These are phyloP conservation scores for Zygosaccharomyces siamensis DNA, from an alignment of 805 yeast species.

Conservation along the genomic window DNA sequence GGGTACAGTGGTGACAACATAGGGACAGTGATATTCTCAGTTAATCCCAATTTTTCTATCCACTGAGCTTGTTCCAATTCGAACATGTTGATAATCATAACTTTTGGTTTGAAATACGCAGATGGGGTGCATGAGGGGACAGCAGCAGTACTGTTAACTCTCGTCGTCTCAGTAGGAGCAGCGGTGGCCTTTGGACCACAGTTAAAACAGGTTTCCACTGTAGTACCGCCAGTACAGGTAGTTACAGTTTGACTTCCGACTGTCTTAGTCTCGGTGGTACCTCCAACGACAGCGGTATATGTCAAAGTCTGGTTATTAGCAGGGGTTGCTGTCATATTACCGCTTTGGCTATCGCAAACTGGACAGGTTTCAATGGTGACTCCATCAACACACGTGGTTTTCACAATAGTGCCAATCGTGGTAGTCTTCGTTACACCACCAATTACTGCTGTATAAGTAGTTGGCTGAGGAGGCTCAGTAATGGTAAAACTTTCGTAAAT, in stretches of 20 bases:
- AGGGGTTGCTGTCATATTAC: neutral
- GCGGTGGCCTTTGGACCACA: neutral
- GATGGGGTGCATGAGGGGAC: neutral
- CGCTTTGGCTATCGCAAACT: neutral
- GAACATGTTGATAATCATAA: slow-evolving; percentile 53
- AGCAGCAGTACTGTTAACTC: neutral
- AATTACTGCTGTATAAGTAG: slow-evolving; percentile 2
- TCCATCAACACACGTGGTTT: slow-evolving; percentile 1
- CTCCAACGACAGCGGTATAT: slow-evolving; percentile 1
- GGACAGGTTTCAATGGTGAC: slow-evolving; percentile 1
- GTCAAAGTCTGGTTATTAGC: neutral
- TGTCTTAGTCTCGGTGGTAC: neutral
- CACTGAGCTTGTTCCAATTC: slow-evolving; percentile 49
- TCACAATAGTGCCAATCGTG: neutral
- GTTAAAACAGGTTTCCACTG: slow-evolving; percentile 1
- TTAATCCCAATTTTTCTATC: slow-evolving; percentile 45
- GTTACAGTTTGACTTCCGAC: slow-evolving; percentile 1
- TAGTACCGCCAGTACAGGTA: slow-evolving; percentile 1
- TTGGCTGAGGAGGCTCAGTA: neutral
- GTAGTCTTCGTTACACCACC: slow-evolving; percentile 3
- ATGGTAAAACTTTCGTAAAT: slow-evolving; percentile 1
- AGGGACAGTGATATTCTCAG: slow-evolving; percentile 55
- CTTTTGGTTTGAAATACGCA: slow-evolving; percentile 43
- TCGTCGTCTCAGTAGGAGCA: slow-evolving; percentile 1
- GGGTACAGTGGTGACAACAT: slow-evolving; percentile 62